phyloP scores from a whole-genome alignment of 164 flowering plant genomes.

The Nelumbo lutea region DNA sequence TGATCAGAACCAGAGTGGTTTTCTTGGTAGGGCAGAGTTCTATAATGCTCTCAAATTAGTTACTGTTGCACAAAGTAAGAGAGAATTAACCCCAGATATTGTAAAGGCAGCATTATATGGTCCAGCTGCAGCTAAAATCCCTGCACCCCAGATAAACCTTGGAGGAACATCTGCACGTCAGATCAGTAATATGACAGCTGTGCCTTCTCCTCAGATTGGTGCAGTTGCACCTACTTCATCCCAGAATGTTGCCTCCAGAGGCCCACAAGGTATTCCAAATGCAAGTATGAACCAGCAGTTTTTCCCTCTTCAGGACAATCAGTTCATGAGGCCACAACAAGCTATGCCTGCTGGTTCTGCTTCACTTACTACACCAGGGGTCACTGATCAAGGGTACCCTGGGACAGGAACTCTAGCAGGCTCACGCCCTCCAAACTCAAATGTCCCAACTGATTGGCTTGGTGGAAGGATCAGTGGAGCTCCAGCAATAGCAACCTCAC shows the following conservation, averaged over 20 bases:
- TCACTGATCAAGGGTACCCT: constrained; percentile 29
- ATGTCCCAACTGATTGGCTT: constrained; percentile 45
- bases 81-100: constrained; percentile 84
- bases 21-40: constrained; percentile 81
- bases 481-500: constrained; percentile 32
- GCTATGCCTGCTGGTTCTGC: constrained; percentile 34
- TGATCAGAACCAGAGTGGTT: constrained; percentile 68
- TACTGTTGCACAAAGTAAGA: constrained; percentile 91
- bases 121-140: constrained; percentile 92
- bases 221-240: constrained; percentile 29
- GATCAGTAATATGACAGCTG: constrained; percentile 24
- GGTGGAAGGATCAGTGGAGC: constrained; percentile 40
- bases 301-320: constrained; percentile 46
- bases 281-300: constrained; percentile 34
- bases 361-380: constrained; percentile 36
- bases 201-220: constrained; percentile 40
- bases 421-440: constrained; percentile 33
- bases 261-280: constrained; percentile 38
- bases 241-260: constrained; percentile 55
- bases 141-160: constrained; percentile 84
- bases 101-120: constrained; percentile 86
- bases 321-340: constrained; percentile 49
- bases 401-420: constrained; percentile 31
- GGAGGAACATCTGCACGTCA: constrained; percentile 41
- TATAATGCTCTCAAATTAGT: constrained; percentile 91